Evolutionary conservation across 2,329 filamentous ascomycete genomes (phyloP).

Genomic region (Fusarium tricinctum): DNA sequence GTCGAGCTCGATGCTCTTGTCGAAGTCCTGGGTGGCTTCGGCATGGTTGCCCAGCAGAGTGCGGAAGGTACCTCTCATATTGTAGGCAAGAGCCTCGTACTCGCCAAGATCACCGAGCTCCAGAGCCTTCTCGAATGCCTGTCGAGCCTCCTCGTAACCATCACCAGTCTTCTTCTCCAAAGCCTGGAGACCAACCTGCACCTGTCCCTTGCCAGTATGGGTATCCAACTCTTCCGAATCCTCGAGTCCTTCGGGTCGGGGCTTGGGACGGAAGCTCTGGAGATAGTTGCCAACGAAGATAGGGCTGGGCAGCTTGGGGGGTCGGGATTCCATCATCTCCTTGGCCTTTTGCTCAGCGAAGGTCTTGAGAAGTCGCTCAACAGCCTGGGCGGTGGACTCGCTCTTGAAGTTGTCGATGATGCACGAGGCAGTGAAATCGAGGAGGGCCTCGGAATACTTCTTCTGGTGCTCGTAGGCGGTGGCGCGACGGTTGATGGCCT

Average conservation of each 20-base stretch:
- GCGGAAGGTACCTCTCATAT: slow-evolving; percentile 95
- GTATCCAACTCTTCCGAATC: slow-evolving; percentile 83
- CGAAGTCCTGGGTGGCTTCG: slow-evolving; percentile 85
- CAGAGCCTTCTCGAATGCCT: slow-evolving; percentile 88
- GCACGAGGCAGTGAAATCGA: slow-evolving; percentile 98
- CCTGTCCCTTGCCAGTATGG: slow-evolving; percentile 84
- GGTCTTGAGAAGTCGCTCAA: slow-evolving; percentile 95
- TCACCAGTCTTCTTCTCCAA: slow-evolving; percentile 90
- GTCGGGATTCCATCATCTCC: slow-evolving; percentile 87
- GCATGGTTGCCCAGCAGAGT: slow-evolving; percentile 92
- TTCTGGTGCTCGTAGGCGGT: slow-evolving; percentile 96
- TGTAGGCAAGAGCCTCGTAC: slow-evolving; percentile 91
- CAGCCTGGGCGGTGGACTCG: slow-evolving; percentile 86
- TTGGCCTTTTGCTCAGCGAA: slow-evolving; percentile 96
- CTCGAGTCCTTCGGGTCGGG: slow-evolving; percentile 84
- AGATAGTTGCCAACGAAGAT: slow-evolving; percentile 99
- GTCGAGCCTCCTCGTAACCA: slow-evolving; percentile 89
- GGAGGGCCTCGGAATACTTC: slow-evolving; percentile 91
- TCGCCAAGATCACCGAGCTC: slow-evolving; percentile 84
- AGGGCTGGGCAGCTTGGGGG: slow-evolving; percentile 89
- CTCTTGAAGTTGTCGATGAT: slow-evolving; percentile 99
- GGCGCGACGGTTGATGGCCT: slow-evolving; percentile 95
- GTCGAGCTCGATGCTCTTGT: slow-evolving; percentile 92
- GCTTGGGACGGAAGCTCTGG: slow-evolving; percentile 92
- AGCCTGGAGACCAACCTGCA: slow-evolving; percentile 85